Percentiles rank a stretch among this genome's conserved stretches.
Conservation (phyloP, 2,329 filamentous ascomycete genomes). For the Boeremia exigua region DNA sequence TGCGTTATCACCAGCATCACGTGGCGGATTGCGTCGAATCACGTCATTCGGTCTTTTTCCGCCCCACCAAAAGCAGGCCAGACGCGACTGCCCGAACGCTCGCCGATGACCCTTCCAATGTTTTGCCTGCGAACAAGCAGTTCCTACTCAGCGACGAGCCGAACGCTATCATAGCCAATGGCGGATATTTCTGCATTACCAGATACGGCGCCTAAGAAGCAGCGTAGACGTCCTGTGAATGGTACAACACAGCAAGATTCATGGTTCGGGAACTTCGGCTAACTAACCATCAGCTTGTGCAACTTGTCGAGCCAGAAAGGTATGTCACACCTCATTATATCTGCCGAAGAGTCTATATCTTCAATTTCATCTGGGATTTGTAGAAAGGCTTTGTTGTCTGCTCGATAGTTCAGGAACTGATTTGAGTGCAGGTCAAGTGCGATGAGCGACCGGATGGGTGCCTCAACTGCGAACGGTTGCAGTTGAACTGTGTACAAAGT, state of each 20-base stretch:
- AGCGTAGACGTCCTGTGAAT: slow-evolving; percentile 36
- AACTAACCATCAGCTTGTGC: slow-evolving; percentile 23
- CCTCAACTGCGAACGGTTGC: slow-evolving; percentile 39
- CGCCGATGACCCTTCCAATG: slow-evolving; percentile 16
- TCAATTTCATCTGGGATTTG: too few species aligned
- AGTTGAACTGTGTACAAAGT: slow-evolving; percentile 38
- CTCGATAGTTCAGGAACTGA: slow-evolving; percentile 3
- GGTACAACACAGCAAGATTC: slow-evolving; percentile 16
- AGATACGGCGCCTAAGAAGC: slow-evolving; percentile 27
- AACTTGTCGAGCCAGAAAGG: slow-evolving; percentile 30
- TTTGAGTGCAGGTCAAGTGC: slow-evolving; percentile 35
- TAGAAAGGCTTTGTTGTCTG: not conserved
- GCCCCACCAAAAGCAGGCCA: slow-evolving; percentile 11
- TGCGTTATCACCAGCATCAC: not conserved
- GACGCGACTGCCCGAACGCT: slow-evolving; percentile 15
- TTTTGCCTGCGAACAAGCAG: not conserved
- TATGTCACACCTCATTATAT: slow-evolving; percentile 4
- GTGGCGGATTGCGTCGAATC: slow-evolving; percentile 1
- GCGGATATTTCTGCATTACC: slow-evolving; percentile 10
- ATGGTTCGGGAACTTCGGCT: slow-evolving; percentile 7
- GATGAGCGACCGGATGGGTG: slow-evolving; percentile 41
- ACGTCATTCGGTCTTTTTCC: slow-evolving; percentile 12
- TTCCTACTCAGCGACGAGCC: slow-evolving; percentile 17
- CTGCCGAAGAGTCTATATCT: too few species aligned
- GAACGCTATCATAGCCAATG: slow-evolving; percentile 19